These are phyloP conservation scores for Verticillium klebahnii DNA, from an alignment of 2,329 filamentous ascomycete species.

Conservation along the genomic window DNA sequence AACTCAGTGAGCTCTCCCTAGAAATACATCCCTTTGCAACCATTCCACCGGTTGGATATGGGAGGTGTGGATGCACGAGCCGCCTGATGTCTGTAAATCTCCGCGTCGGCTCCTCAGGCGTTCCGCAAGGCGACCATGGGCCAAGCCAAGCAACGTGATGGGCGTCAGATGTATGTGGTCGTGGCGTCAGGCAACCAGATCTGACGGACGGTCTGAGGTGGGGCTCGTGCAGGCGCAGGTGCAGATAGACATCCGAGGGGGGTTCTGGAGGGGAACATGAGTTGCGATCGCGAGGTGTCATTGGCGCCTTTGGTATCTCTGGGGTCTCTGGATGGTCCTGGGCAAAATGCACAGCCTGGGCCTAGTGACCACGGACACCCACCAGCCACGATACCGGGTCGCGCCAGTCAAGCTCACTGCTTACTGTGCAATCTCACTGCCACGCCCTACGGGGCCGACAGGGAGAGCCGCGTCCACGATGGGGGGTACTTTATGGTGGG, in stretches of 20 bases:
- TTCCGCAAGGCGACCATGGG: background rate
- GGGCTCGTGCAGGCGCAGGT: too few species aligned
- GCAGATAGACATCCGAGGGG: background rate
- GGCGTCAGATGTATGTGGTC: background rate
- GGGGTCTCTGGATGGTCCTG: too few species aligned
- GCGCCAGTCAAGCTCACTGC: background rate
- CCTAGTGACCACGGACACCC: background rate
- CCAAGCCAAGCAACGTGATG: background rate
- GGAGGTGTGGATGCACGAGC: too few species aligned
- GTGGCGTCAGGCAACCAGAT: background rate
- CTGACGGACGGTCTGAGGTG: background rate
- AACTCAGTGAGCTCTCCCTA: too few species aligned
- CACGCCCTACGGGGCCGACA: background rate
- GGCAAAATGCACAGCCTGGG: background rate
- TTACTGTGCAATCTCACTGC: too few species aligned
- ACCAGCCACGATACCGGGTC: background rate
- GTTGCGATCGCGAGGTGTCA: too few species aligned
- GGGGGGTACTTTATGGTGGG: background rate
- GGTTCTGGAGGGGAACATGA: too few species aligned
- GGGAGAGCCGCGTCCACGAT: background rate
- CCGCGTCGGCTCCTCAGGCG: background rate
- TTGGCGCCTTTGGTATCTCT: too few species aligned
- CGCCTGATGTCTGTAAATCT: too few species aligned
- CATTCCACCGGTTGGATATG: too few species aligned
- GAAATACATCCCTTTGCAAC: too few species aligned